Conservation (phyloP, 768 basidiomycete species). For the Psilocybe tampanensis region DNA sequence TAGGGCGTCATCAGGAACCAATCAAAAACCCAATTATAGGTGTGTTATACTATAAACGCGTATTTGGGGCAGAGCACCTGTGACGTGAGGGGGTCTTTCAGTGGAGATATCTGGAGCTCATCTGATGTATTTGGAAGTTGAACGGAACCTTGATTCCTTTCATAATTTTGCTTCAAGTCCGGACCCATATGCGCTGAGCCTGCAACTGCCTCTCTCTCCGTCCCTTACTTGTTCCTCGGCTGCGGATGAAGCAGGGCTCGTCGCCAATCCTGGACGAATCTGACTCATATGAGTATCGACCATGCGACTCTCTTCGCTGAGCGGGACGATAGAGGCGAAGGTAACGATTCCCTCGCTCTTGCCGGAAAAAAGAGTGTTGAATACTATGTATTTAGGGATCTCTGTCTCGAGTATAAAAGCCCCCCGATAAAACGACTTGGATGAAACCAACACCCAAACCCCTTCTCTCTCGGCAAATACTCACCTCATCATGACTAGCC, state of each 20-base stretch:
- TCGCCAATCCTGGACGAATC: background rate
- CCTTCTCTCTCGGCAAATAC: background rate
- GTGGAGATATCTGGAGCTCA: background rate
- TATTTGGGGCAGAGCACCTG: background rate
- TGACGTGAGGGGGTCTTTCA: background rate
- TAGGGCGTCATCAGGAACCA: background rate
- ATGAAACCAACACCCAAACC: background rate
- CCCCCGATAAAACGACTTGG: background rate
- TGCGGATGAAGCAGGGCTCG: background rate
- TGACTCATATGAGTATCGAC: slow-evolving; percentile 8
- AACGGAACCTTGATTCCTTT: background rate
- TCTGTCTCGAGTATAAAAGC: slow-evolving; percentile 4
- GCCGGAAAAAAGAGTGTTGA: background rate
- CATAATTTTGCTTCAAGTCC: background rate
- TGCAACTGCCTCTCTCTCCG: background rate
- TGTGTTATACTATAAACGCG: background rate
- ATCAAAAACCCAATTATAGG: background rate
- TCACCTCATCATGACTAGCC: slow-evolving; percentile 6
- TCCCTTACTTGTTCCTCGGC: background rate
- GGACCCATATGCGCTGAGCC: background rate
- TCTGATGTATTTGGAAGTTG: background rate
- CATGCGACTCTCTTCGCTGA: slow-evolving; percentile 1
- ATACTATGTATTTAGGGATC: background rate
- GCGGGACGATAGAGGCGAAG: background rate
- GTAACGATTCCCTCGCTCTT: background rate